Evolutionary conservation across 495 filamentous ascomycete genomes (phyloP).

Genomic region (Immersiella caudata): DNA sequence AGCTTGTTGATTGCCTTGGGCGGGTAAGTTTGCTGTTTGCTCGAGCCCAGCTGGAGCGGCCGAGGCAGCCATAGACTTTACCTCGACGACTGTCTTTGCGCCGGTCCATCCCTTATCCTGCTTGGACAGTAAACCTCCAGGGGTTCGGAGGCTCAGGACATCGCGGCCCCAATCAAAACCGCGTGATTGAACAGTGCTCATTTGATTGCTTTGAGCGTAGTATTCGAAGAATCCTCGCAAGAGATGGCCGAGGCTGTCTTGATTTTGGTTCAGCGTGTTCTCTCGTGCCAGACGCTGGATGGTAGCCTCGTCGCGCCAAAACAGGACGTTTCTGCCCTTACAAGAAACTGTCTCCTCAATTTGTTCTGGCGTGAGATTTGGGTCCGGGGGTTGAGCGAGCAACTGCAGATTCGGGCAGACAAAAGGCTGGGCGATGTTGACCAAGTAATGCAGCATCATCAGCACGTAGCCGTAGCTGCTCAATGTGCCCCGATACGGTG

Average conservation of each 20-base stretch:
- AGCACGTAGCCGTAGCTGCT: conserved; percentile 88
- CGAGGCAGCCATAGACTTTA: conserved; percentile 22
- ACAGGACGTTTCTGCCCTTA: conserved; percentile 63
- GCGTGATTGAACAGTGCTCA: conserved; percentile 41
- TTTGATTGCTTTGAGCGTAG: conserved; percentile 59
- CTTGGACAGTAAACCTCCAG: conserved; percentile 68
- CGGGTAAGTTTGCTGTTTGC: conserved; percentile 16
- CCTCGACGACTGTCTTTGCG: conserved; percentile 59
- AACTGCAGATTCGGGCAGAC: conserved; percentile 79
- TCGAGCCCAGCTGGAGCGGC: not conserved
- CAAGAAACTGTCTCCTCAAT: conserved; percentile 47
- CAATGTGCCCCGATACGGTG: conserved; percentile 77
- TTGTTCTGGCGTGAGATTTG: conserved; percentile 43
- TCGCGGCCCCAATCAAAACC: conserved; percentile 73
- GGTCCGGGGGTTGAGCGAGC: conserved; percentile 47
- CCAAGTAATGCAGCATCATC: conserved; percentile 88
- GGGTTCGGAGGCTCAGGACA: conserved; percentile 70
- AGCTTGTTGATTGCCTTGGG: conserved; percentile 20
- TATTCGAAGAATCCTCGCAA: conserved; percentile 82
- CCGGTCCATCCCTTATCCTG: conserved; percentile 75
- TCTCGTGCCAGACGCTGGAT: conserved; percentile 56
- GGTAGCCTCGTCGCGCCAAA: conserved; percentile 68
- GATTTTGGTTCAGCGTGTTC: conserved; percentile 61
- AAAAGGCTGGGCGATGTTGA: conserved; percentile 74
- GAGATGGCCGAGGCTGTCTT: conserved; percentile 62